A percentile compares a stretch with the other conserved stretches of the same genome.
These are phyloP conservation scores for Solanum chmielewskii DNA, from an alignment of 257 asterid genomes.

Conservation along the genomic window DNA sequence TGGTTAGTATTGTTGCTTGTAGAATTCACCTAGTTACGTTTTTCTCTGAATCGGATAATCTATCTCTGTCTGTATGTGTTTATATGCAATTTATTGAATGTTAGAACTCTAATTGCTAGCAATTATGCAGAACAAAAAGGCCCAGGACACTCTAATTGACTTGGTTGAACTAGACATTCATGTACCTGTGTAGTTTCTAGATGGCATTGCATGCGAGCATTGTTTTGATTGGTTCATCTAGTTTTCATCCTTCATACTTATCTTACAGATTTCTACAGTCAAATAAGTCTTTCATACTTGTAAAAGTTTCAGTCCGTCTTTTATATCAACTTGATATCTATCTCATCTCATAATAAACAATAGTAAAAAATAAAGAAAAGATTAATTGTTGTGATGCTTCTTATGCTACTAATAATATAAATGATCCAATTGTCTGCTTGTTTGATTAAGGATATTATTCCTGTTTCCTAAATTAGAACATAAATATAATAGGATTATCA, in stretches of 20 bases:
- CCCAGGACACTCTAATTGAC: neutral
- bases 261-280: neutral
- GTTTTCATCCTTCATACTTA: neutral
- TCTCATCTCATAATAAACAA: neutral
- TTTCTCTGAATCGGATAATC: neutral
- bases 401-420: neutral
- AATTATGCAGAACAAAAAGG: neutral
- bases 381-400: neutral
- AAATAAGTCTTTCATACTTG: neutral
- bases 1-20: constrained; percentile 35
- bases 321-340: neutral
- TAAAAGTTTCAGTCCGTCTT: neutral
- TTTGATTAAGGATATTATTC: neutral
- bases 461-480: neutral
- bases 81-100: neutral
- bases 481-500: neutral
- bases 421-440: neutral
- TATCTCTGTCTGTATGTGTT: neutral
- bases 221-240: neutral
- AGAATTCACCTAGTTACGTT: neutral
- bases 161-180: neutral
- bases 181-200: neutral
- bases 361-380: neutral
- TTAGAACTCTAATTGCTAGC: neutral
- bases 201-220: neutral